phyloP scores from a whole-genome alignment of 1,284 basidiomycete genomes.

The Ustilago sp. region DNA sequence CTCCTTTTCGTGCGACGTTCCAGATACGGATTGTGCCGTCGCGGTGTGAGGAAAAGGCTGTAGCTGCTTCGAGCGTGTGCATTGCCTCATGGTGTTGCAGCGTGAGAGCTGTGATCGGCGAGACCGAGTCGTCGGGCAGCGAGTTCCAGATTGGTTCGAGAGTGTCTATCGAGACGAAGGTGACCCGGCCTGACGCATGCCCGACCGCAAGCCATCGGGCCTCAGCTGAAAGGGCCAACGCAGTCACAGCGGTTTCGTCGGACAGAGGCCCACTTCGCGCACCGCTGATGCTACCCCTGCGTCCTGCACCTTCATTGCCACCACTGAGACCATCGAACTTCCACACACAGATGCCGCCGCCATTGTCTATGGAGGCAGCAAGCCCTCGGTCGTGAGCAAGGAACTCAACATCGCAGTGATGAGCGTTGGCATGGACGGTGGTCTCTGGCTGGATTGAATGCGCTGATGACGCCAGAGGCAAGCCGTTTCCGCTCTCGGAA shows the following conservation, averaged over 20 bases:
- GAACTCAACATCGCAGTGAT: conserved; percentile 83
- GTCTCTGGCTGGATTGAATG: conserved; percentile 73
- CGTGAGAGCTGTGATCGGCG: conserved; percentile 26
- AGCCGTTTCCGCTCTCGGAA: conserved; percentile 42
- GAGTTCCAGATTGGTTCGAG: conserved; percentile 33
- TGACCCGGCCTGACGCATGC: conserved; percentile 77
- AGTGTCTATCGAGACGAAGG: conserved; percentile 69
- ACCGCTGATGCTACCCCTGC: conserved; percentile 16
- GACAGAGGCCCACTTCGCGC: conserved; percentile 4
- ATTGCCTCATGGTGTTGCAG: conserved; percentile 38
- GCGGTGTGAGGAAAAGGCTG: conserved; percentile 41
- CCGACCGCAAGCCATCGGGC: conserved; percentile 74
- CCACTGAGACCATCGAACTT: not conserved
- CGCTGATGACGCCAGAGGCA: conserved; percentile 55
- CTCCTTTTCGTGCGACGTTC: conserved; percentile 27
- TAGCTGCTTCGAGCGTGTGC: conserved; percentile 30
- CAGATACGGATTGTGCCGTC: conserved; percentile 44
- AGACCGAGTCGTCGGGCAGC: conserved; percentile 4
- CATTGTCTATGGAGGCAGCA: conserved; percentile 81
- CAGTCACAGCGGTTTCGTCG: conserved; percentile 31
- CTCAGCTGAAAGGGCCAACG: conserved; percentile 44
- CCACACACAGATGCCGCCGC: conserved; percentile 67
- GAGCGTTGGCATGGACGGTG: conserved; percentile 79
- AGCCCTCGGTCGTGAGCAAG: conserved; percentile 79
- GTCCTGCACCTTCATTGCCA: conserved; percentile 7